Base-by-base conservation (phyloP, 2,329 filamentous ascomycete species). In the Cercospora citrullina region DNA sequence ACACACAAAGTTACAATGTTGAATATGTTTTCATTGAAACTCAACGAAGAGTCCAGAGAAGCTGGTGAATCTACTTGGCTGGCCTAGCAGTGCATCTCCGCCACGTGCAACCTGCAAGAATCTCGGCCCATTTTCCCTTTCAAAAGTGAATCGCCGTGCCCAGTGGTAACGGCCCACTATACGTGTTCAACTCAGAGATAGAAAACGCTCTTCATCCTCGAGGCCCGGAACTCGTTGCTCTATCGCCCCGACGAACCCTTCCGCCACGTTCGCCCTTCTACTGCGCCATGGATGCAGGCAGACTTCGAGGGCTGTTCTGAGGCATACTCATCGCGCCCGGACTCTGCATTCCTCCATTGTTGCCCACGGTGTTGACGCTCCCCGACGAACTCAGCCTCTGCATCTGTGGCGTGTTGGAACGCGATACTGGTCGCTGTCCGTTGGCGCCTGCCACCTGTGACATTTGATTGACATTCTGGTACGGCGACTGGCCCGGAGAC, bases 351-450 rank as follows among this genome's bases (percentile, higher is more conserved):
- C 73, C 75, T 45, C 62, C 62, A 18, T 51, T 51, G 45, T 66
- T 72, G 18, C 69, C 65, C 59, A 72, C 69, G 3, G 65, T 70
- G 7, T 69, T 68, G n/a, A 69, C 71, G 59, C 74, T 76, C 10
- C 73, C 73, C 8, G 74, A 75, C 48, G 75, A 76, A 8, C 76
- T 73, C 48, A 78, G 63, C 14, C 76, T 68, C 63, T 75, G 72
- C 74, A 77, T 75, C 59, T 75, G 75, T 9, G 76, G 77, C 14
- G 75, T 77, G 9, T 73, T 73, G n/a, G 72, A 76, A 18, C 76
- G 66, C 33, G 73, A 76, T 16, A 75, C 69, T 16, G 73, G 72
- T 21, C 73, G 60, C 53, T 72, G 66, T 39, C 42, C 70, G 53
- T 65, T 65, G 55, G 67, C 65, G 31, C 64, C 66, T 7, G 33